phyloP scores from a whole-genome alignment of 805 yeast species.

The Barnettozyma wickerhamii region DNA sequence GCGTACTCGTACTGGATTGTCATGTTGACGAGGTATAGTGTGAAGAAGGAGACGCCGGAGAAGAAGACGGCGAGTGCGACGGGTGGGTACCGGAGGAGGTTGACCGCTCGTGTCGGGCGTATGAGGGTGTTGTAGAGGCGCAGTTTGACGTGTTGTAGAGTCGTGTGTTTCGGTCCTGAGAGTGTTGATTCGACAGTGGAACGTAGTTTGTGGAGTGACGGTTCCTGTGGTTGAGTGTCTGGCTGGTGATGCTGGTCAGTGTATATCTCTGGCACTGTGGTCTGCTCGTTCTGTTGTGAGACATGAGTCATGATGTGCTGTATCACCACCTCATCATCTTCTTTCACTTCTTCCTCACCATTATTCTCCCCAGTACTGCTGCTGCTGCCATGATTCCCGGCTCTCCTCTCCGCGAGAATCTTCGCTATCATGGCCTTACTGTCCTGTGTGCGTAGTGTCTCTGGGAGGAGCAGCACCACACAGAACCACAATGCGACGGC shows the following conservation, averaged over 20 bases:
- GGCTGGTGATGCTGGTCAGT: no score
- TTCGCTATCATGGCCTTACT: conserved; percentile 44
- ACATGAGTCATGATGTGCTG: conserved; percentile 17
- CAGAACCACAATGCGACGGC: conserved; percentile 49
- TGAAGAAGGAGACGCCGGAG: conserved; percentile 68
- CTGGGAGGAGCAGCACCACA: conserved; percentile 62
- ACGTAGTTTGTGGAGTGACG: not conserved
- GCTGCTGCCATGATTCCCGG: conserved; percentile 4
- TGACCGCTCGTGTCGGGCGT: conserved; percentile 59
- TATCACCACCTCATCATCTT: conserved; percentile 19
- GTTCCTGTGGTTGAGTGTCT: not conserved
- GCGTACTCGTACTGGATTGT: conserved; percentile 62
- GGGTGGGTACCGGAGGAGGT: conserved; percentile 67
- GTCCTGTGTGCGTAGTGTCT: conserved; percentile 62
- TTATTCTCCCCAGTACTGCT: not conserved
- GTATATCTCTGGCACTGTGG: conserved; percentile 24
- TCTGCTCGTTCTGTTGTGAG: conserved; percentile 14
- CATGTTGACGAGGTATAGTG: conserved; percentile 70
- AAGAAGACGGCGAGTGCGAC: conserved; percentile 60
- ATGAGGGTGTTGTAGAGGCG: conserved; percentile 44
- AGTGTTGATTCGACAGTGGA: conserved; percentile 15
- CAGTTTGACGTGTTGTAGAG: conserved; percentile 17
- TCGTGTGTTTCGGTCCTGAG: conserved; percentile 22
- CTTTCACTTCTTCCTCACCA: not conserved
- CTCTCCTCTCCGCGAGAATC: conserved; percentile 37